Evolutionary conservation across 495 filamentous ascomycete genomes (phyloP).

Genomic region (Bacidia gigantensis): DNA sequence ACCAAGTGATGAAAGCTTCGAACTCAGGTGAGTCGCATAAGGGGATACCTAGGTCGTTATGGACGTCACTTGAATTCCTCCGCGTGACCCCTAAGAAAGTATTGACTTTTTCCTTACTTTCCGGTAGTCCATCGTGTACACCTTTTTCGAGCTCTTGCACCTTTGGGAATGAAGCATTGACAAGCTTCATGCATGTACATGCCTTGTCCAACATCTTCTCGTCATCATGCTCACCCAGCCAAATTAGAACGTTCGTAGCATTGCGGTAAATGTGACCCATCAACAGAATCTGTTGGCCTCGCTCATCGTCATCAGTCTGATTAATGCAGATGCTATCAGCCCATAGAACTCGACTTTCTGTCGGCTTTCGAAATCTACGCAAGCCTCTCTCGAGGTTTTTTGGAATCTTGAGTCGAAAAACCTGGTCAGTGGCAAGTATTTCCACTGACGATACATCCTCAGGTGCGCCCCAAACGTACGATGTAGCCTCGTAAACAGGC

Average conservation of each 20-base stretch:
- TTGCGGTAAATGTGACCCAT: constrained; percentile 20
- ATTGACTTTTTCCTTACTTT: not conserved
- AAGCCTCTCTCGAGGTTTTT: not conserved
- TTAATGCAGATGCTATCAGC: not conserved
- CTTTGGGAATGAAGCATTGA: not conserved
- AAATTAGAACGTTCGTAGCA: constrained; percentile 10
- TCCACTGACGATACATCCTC: not conserved
- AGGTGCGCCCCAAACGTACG: not conserved
- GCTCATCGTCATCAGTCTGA: constrained; percentile 9
- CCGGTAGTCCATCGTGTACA: not conserved
- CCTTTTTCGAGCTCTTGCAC: not conserved
- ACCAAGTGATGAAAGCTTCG: not conserved
- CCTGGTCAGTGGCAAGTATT: not conserved
- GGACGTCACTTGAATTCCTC: not conserved
- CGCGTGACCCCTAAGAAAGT: not conserved
- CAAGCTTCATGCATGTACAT: not conserved
- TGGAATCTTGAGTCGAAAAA: not conserved
- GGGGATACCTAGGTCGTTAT: not conserved
- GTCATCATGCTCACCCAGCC: constrained; percentile 11
- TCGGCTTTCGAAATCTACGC: not conserved
- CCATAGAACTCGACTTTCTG: not conserved
- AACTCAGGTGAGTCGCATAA: not conserved
- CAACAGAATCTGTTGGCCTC: constrained; percentile 12
- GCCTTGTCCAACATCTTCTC: not conserved
- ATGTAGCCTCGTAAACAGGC: not conserved